Evolutionary conservation across 495 filamentous ascomycete species (phyloP).

Genomic region (Chaetomium fimeti): DNA sequence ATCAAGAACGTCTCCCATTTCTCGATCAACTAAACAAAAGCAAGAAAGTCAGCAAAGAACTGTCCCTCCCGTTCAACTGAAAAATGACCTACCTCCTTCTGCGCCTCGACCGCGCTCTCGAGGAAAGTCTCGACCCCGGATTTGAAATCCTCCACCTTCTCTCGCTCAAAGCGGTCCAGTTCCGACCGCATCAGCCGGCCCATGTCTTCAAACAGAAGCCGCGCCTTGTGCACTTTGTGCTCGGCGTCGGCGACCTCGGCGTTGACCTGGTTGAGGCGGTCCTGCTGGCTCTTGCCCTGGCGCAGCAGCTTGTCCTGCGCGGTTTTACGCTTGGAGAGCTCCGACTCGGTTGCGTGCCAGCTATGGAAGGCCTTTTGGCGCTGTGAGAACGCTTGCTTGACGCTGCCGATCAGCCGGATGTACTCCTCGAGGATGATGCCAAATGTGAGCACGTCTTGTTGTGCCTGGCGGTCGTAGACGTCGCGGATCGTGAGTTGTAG

Average conservation of each 20-base stretch:
- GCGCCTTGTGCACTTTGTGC: constrained; percentile 84
- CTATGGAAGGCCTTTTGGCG: constrained; percentile 92
- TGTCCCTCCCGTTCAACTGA: not conserved
- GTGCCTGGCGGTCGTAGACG: constrained; percentile 92
- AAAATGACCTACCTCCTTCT: constrained; percentile 81
- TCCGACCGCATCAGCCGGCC: constrained; percentile 86
- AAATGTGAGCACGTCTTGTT: constrained; percentile 93
- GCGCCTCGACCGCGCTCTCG: constrained; percentile 93
- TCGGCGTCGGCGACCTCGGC: constrained; percentile 94
- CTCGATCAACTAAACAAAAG: constrained; percentile 76
- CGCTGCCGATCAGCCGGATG: constrained; percentile 87
- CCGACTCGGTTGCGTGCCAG: constrained; percentile 86
- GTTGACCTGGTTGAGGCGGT: constrained; percentile 83
- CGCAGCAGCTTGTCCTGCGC: constrained; percentile 88
- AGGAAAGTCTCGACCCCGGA: constrained; percentile 95
- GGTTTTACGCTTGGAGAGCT: constrained; percentile 79
- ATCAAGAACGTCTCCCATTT: constrained; percentile 97
- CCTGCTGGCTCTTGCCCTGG: constrained; percentile 92
- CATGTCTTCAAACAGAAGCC: constrained; percentile 96
- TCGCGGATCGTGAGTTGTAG: constrained; percentile 91
- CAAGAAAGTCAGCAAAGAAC: constrained; percentile 28
- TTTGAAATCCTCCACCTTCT: constrained; percentile 99
- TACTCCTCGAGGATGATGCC: constrained; percentile 99
- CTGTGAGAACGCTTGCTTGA: constrained; percentile 88
- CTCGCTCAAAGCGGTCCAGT: constrained; percentile 88